A percentile compares a stretch with the other conserved stretches of the same genome.
Conservation (phyloP, 495 filamentous ascomycete species). For the Hypomontagnella monticulosa region DNA sequence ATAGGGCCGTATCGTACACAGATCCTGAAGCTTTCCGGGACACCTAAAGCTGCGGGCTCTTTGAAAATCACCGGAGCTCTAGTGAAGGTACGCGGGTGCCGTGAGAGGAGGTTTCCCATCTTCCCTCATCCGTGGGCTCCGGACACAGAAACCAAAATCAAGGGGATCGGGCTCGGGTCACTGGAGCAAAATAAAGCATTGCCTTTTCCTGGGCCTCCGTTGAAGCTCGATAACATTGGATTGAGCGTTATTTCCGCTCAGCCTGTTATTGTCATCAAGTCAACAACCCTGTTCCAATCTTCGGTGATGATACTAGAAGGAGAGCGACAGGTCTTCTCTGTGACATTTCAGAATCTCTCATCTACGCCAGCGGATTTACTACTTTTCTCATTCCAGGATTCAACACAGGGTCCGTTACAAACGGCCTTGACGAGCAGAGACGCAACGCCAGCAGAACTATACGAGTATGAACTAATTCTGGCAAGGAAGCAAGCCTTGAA, state of each 20-base stretch:
- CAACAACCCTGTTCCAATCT: slow-evolving; percentile 80
- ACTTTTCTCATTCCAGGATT: slow-evolving; percentile 89
- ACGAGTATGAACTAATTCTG: slow-evolving; percentile 84
- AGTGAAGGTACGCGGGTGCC: slow-evolving; percentile 82
- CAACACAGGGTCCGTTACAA: slow-evolving; percentile 79
- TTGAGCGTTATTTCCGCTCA: slow-evolving; percentile 80
- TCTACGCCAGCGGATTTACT: slow-evolving; percentile 81
- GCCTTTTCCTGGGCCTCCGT: slow-evolving; percentile 46
- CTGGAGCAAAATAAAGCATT: slow-evolving; percentile 56
- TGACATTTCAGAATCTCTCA: slow-evolving; percentile 84
- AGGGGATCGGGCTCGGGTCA: slow-evolving; percentile 72
- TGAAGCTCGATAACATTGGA: slow-evolving; percentile 60
- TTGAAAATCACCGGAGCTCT: slow-evolving; percentile 80
- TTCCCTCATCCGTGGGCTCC: slow-evolving; percentile 80
- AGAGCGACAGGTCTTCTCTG: slow-evolving; percentile 77
- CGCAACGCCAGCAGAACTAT: slow-evolving; percentile 77
- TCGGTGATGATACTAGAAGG: slow-evolving; percentile 93
- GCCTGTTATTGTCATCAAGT: slow-evolving; percentile 78
- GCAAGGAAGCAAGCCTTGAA: slow-evolving; percentile 77
- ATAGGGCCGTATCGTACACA: slow-evolving; percentile 85
- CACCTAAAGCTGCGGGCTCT: slow-evolving; percentile 70
- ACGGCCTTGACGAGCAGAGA: slow-evolving; percentile 78
- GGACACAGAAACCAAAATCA: slow-evolving; percentile 75
- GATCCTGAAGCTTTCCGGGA: slow-evolving; percentile 74
- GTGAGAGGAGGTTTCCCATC: slow-evolving; percentile 82